phyloP scores from a whole-genome alignment of 139 green algal species.

The Klebsormidium nitens region DNA sequence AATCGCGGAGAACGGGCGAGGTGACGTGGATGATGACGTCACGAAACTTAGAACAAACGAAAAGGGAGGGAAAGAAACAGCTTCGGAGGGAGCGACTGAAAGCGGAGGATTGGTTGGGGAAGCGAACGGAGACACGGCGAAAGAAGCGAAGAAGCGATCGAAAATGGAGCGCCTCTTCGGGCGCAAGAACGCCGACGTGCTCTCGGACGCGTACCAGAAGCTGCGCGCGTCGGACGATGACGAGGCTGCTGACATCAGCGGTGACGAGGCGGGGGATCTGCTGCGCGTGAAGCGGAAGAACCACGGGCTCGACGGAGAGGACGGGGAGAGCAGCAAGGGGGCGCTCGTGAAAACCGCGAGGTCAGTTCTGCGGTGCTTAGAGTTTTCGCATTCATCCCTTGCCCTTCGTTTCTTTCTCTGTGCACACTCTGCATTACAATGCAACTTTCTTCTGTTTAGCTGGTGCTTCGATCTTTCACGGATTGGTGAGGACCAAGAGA shows the following conservation, averaged over 20 bases:
- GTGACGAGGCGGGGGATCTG: background rate
- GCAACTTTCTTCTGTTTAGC: background rate
- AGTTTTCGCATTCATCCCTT: background rate
- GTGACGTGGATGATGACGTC: background rate
- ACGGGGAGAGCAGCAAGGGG: background rate
- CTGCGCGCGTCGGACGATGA: slow-evolving; percentile 20
- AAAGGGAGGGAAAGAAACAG: too few relatives aligned
- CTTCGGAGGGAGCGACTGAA: too few relatives aligned
- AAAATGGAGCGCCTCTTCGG: slow-evolving; percentile 29
- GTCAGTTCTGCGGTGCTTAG: background rate
- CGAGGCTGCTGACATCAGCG: background rate
- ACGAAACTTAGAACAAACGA: slow-evolving; percentile 18
- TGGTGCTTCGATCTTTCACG: too few relatives aligned
- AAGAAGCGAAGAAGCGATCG: slow-evolving; percentile 24
- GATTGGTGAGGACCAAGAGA: too few relatives aligned
- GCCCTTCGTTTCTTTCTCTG: slow-evolving; percentile 1
- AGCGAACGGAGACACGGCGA: background rate
- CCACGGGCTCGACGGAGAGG: slow-evolving; percentile 19
- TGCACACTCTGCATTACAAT: too few relatives aligned
- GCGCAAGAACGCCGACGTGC: slow-evolving; percentile 15
- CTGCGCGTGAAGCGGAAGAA: slow-evolving; percentile 16
- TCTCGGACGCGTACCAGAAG: slow-evolving; percentile 20
- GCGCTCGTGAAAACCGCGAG: background rate
- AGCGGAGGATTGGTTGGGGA: background rate
- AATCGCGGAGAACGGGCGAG: background rate